Evolutionary conservation across 2,329 filamentous ascomycete genomes (phyloP), one percentile per base, ranked within the genome.

Genomic region (Diaporthe vexans): DNA sequence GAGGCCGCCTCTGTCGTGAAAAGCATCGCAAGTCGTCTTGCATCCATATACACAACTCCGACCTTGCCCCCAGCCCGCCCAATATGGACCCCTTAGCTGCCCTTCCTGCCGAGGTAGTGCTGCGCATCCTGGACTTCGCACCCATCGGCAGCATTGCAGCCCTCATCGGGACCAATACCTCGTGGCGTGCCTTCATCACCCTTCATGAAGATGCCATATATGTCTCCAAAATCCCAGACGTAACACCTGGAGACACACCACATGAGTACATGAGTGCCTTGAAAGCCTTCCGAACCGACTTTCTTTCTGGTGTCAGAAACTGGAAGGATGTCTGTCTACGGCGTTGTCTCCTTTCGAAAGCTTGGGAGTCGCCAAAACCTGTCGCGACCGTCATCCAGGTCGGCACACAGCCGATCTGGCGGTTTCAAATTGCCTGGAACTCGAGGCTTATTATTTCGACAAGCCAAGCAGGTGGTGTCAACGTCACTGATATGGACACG

Each of bases 401-500:
- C 35, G 82, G 83, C 58, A 81, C 82, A 58, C 79, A 83, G 70
- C 82, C 83, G 0, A 80, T 87, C 46, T 87, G 85, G 85, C 81
- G 85, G 1, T 87, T 87, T 76, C 81, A 82, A 4, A 81, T 85
- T 1, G 86, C 87, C 75, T 86, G 87, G 77, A 83, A 85, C 76
- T 83, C 85, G 43, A 82, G 86, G 0, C 82, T 86, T 74, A 82
- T 87, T 57, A 73, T 87, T 10, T 86, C 85, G 4, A 87, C 85
- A 0, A 85, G 83, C 4, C 84, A 86, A 56, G 78, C 79, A 19
- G 86, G 85, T n/a, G 86, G 85, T 0, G 73, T 87, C 51, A 82
- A 83, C 69, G 85, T 87, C 54, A 85, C 83, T 7, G 84, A 86
- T 75, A 86, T 87, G 83, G 85, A 87, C 59, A 81, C 81, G 21